Base-by-base conservation (phyloP, 225 moss, liverwort and hornwort species). In the Neckera pumila region DNA sequence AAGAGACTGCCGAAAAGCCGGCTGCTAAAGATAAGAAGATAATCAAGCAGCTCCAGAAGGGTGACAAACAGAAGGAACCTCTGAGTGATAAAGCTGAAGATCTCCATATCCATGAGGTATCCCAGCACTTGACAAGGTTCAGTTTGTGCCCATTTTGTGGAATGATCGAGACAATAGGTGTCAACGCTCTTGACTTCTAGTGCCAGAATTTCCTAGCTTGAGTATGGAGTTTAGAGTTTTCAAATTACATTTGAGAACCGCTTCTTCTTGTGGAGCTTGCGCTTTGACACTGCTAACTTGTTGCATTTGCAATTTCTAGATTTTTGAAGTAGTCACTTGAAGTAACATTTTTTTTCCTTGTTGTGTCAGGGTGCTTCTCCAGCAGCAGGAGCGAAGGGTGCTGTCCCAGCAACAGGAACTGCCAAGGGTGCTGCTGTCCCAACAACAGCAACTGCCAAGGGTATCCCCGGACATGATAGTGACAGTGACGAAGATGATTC, bases 81-180 rank as follows among this genome's bases (percentile, higher is more conserved):
- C 34, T 95, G 89, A 94, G 94, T 36, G 92, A 94, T 43, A 93
- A 94, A 56, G 42, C 92, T 62, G 56, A 12, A 60, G 76, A 90
- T 43, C 84, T 92, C 25, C 86, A 85, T 21, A 61, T 92, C 36
- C 56, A 79, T 36, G n/a, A 92, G 92, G 92, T 92, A 89, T 81
- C 17, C 70, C 28, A n/a, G 14, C 54, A 36, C 63, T 71, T 43
- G 76, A 15, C 33, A 17, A 86, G 6, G 33, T 65, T 56, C 47
- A 57, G 13, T n/a, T 76, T 17, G 73, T 81, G 21, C 62, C 27
- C 53, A 16, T 57, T 25, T 53, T 53, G 42, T 57, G 84, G 56
- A 84, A 31, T 31, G 38, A 38, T 57, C 23, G 8, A 70, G 40
- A 31, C 21, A 14, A 36, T 14, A 3, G 27, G 20, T 70, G 28